Evolutionary conservation across 2,329 filamentous ascomycete genomes (phyloP).

Genomic region (Talaromyces sp.): DNA sequence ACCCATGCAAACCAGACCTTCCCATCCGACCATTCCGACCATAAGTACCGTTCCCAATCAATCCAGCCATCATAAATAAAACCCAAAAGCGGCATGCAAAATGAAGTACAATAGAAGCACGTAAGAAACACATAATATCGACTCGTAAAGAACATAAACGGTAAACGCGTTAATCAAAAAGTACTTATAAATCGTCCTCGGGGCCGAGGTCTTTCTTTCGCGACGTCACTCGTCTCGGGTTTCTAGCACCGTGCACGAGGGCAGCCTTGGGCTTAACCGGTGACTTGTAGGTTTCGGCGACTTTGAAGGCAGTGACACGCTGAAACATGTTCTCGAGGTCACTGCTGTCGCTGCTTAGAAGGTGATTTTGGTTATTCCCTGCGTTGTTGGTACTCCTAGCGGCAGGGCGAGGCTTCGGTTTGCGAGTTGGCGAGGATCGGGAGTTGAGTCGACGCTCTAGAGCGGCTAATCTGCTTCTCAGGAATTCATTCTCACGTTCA

Average conservation of each 20-base stretch:
- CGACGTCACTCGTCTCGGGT: conserved; percentile 46
- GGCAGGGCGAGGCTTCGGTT: conserved; percentile 31
- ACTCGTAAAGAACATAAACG: background rate
- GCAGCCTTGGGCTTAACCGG: conserved; percentile 21
- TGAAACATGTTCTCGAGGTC: conserved; percentile 41
- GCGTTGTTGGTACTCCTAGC: conserved; percentile 21
- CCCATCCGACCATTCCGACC: background rate
- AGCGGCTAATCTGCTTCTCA: conserved; percentile 63
- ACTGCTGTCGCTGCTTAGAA: conserved; percentile 36
- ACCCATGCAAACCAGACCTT: background rate
- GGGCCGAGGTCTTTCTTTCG: conserved; percentile 50
- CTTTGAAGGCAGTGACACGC: conserved; percentile 41
- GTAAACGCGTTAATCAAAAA: background rate
- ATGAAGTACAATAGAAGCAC: background rate
- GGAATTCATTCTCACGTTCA: conserved; percentile 67
- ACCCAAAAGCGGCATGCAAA: background rate
- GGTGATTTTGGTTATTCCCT: conserved; percentile 31
- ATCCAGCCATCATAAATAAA: background rate
- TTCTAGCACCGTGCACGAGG: conserved; percentile 26
- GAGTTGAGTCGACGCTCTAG: conserved; percentile 65
- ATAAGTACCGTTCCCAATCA: background rate
- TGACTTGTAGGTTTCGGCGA: conserved; percentile 37
- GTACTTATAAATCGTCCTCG: conserved; percentile 37
- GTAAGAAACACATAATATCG: background rate
- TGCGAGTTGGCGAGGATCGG: conserved; percentile 65